These are phyloP conservation scores for Davidsoniella neocaledoniae DNA, from an alignment of 2,329 filamentous ascomycete genomes.

Conservation along the genomic window DNA sequence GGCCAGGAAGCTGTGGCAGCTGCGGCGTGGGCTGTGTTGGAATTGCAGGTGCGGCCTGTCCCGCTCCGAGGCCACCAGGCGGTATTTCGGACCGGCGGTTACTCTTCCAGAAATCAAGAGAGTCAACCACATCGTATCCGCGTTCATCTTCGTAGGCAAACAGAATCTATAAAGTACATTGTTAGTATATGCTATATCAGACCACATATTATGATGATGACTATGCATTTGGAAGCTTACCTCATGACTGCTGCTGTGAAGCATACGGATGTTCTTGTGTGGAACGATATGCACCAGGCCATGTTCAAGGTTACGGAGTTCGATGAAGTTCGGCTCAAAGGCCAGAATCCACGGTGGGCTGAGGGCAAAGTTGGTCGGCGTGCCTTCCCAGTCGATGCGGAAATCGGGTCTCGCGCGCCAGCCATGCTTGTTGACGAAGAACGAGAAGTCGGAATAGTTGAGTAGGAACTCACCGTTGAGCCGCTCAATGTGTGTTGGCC, in stretches of 20 bases:
- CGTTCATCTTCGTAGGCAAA: constrained; percentile 95
- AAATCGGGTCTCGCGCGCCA: constrained; percentile 94
- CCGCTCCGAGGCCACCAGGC: constrained; percentile 4
- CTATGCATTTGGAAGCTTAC: constrained; percentile 27
- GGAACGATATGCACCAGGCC: constrained; percentile 91
- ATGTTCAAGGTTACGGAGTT: constrained; percentile 88
- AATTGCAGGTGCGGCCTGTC: not conserved
- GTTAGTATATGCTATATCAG: not conserved
- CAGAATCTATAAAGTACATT: constrained; percentile 48
- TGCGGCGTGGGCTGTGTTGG: constrained; percentile 6
- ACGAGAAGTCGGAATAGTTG: constrained; percentile 97
- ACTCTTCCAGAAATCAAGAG: constrained; percentile 89
- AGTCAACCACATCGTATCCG: constrained; percentile 84
- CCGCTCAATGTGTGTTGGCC: constrained; percentile 92
- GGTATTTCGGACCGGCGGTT: constrained; percentile 31
- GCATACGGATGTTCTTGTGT: constrained; percentile 90
- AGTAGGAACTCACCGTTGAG: constrained; percentile 93
- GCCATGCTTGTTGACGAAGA: constrained; percentile 97
- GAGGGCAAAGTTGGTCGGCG: constrained; percentile 77
- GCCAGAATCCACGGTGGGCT: constrained; percentile 95
- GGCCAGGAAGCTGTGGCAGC: constrained; percentile 7
- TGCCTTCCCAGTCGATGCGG: constrained; percentile 95
- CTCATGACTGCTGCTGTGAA: constrained; percentile 94
- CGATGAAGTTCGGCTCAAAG: constrained; percentile 94
- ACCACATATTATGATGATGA: no score